Percentiles rank a stretch among this genome's conserved stretches.
Evolutionary conservation across 805 yeast genomes (phyloP).

Genomic region (Metschnikowia vanudenii): DNA sequence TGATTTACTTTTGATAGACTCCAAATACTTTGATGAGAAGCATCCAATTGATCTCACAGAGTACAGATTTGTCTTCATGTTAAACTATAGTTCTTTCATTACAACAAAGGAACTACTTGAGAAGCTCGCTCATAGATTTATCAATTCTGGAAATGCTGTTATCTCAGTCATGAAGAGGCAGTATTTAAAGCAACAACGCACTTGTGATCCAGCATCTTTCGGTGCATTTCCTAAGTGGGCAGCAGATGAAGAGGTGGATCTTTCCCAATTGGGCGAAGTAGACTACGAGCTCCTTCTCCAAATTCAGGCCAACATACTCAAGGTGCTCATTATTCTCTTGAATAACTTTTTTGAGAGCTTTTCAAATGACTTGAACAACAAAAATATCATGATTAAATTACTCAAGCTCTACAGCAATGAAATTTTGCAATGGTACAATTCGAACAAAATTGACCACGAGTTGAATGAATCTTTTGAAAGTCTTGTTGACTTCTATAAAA

Average conservation of each 20-base stretch:
- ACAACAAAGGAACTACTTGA: conserved; percentile 40
- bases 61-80: conserved; percentile 41
- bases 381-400: conserved; percentile 59
- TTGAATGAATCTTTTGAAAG: conserved; percentile 39
- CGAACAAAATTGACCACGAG: conserved; percentile 36
- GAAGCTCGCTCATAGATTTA: conserved; percentile 39
- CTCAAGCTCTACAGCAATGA: conserved; percentile 68
- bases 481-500: conserved; percentile 52
- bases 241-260: conserved; percentile 34
- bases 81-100: conserved; percentile 41
- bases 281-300: conserved; percentile 69
- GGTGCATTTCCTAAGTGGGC: conserved; percentile 61
- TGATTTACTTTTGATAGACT: conserved; percentile 73
- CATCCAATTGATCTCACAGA: conserved; percentile 39
- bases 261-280: conserved; percentile 45
- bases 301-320: conserved; percentile 79
- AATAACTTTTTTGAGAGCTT: conserved; percentile 74
- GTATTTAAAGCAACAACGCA: conserved; percentile 16
- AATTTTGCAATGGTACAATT: conserved; percentile 48
- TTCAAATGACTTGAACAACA: conserved; percentile 61
- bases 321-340: conserved; percentile 68
- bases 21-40: conserved; percentile 52
- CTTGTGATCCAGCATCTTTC: conserved; percentile 14
- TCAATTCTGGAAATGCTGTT: conserved; percentile 45
- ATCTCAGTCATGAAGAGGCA: conserved; percentile 41